phyloP scores from a whole-genome alignment of 2,329 filamentous ascomycete species.

The Chrysoporthe cubensis region DNA sequence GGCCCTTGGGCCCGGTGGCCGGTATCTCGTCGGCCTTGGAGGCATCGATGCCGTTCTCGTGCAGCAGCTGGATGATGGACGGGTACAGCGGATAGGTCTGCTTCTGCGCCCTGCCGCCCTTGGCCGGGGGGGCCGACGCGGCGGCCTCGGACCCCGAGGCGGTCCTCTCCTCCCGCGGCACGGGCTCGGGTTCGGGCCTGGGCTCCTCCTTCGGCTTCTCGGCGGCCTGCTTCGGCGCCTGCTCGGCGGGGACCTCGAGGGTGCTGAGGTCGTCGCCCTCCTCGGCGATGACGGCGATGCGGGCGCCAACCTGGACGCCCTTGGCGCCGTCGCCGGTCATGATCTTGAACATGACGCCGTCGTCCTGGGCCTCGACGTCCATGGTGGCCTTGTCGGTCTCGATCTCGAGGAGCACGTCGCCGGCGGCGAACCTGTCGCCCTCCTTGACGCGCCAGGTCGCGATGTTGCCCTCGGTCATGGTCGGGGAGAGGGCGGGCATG shows the following conservation, averaged over 20 bases:
- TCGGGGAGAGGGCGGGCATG: constrained; percentile 89
- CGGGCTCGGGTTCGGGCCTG: constrained; percentile 26
- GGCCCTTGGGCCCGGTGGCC: constrained; percentile 83
- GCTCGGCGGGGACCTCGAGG: constrained; percentile 76
- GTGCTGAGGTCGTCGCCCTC: constrained; percentile 75
- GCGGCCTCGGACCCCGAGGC: constrained; percentile 25
- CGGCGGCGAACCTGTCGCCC: constrained; percentile 79
- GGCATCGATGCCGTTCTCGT: constrained; percentile 75
- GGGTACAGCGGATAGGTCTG: constrained; percentile 77
- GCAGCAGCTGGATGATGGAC: constrained; percentile 81
- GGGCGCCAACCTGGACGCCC: constrained; percentile 73
- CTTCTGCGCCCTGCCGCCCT: constrained; percentile 57
- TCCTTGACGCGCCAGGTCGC: constrained; percentile 85
- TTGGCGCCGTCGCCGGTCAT: constrained; percentile 74
- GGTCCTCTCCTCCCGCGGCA: constrained; percentile 31
- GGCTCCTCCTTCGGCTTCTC: constrained; percentile 30
- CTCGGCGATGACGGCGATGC: constrained; percentile 85
- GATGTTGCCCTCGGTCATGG: constrained; percentile 94
- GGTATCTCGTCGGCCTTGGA: constrained; percentile 80
- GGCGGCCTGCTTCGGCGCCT: constrained; percentile 48
- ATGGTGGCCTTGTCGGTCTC: constrained; percentile 95
- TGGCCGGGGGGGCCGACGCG: constrained; percentile 29
- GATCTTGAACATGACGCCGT: constrained; percentile 85
- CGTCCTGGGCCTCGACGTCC: constrained; percentile 92
- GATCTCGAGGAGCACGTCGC: constrained; percentile 88